phyloP scores from a whole-genome alignment of 768 basidiomycete genomes.

The Rossbeevera mucosa region DNA sequence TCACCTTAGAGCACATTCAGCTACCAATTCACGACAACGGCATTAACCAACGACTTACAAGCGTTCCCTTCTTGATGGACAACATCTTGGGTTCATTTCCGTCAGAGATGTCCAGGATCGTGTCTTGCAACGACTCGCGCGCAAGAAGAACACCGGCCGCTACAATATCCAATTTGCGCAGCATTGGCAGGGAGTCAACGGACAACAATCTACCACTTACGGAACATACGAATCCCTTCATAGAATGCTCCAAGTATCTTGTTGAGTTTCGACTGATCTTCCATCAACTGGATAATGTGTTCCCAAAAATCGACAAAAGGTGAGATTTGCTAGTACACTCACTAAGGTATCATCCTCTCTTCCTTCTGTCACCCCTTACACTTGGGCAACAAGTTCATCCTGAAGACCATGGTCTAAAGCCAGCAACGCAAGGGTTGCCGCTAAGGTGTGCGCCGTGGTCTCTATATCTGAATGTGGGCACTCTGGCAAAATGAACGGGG shows the following conservation, averaged over 20 bases:
- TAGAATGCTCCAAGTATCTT: conserved; percentile 28
- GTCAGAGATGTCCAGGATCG: conserved; percentile 17
- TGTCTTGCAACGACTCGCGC: conserved; percentile 29
- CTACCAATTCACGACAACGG: not conserved
- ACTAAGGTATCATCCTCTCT: conserved; percentile 17
- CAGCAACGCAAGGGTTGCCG: conserved; percentile 31
- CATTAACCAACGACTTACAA: conserved; percentile 6
- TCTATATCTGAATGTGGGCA: conserved; percentile 18
- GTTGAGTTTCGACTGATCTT: conserved; percentile 27
- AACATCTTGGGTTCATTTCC: conserved; percentile 14
- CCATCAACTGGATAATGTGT: conserved; percentile 8
- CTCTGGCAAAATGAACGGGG: not conserved
- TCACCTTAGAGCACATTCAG: conserved; percentile 10
- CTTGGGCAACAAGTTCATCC: conserved; percentile 30
- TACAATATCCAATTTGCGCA: conserved; percentile 1
- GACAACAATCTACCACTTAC: conserved; percentile 15
- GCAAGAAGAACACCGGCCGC: conserved; percentile 30
- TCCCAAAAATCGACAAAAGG: not conserved
- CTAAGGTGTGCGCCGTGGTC: conserved; percentile 32
- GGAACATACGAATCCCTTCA: conserved; percentile 34
- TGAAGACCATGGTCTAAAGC: conserved; percentile 29
- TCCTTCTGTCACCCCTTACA: conserved; percentile 22
- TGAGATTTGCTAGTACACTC: not conserved
- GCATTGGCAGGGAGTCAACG: not conserved
- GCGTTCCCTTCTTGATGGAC: conserved; percentile 21